Percentiles rank a stretch among this genome's conserved stretches.
Evolutionary conservation across 2,329 filamentous ascomycete genomes (phyloP).

Genomic region (Pseudocercospora eumusae): DNA sequence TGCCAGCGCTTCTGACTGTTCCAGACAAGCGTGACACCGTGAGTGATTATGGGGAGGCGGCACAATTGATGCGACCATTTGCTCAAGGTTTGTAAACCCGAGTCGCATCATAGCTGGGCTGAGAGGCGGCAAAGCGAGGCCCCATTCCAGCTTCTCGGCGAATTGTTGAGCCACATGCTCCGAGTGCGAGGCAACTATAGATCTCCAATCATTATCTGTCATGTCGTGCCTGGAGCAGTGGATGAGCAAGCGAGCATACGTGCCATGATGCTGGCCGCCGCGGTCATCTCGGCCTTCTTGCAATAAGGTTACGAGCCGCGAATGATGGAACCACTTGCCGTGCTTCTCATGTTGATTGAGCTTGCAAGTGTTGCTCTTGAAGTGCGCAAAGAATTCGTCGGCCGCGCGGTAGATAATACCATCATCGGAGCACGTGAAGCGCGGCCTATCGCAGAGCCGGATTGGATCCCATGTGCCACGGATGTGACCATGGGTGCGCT

Average conservation of each 20-base stretch:
- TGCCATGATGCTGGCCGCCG: background rate
- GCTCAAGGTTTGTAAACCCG: constrained; percentile 10
- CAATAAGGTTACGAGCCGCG: background rate
- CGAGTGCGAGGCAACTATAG: constrained; percentile 1
- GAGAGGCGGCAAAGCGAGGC: background rate
- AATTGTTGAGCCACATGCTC: constrained; percentile 6
- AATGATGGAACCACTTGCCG: constrained; percentile 13
- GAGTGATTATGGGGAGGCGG: background rate
- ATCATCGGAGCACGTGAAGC: constrained; percentile 13
- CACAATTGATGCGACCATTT: constrained; percentile 11
- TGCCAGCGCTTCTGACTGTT: background rate
- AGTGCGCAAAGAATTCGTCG: constrained; percentile 15
- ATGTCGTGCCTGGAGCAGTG: constrained; percentile 9
- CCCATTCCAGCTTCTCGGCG: constrained; percentile 17
- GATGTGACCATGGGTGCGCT: constrained; percentile 5
- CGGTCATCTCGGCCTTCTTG: constrained; percentile 15
- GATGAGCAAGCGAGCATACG: constrained; percentile 3
- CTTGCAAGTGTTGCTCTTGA: constrained; percentile 5
- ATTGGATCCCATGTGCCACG: constrained; percentile 10
- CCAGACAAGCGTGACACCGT: background rate
- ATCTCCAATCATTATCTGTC: constrained; percentile 3
- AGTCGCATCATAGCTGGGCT: constrained; percentile 11
- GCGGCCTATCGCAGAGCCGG: constrained; percentile 8
- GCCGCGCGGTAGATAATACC: constrained; percentile 9
- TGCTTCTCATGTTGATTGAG: constrained; percentile 12